Evolutionary conservation across 305 asterid species (phyloP).

Genomic region (Fraxinus latifolia): DNA sequence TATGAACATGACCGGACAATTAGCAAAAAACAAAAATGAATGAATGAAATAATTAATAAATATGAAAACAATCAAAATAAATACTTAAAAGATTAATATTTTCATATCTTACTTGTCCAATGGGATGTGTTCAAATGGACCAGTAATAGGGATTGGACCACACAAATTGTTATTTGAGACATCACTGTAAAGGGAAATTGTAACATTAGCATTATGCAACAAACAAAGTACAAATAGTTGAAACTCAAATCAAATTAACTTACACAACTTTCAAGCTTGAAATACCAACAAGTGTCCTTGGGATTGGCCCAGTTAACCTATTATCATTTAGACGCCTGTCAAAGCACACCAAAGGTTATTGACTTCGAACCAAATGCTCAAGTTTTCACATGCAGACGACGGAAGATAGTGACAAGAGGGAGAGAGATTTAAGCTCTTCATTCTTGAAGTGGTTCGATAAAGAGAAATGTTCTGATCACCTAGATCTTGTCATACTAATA

Average conservation of each 20-base stretch:
- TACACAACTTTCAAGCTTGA: slow-evolving; percentile 75
- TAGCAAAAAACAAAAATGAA: not conserved
- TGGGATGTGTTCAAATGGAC: slow-evolving; percentile 72
- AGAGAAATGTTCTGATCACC: not conserved
- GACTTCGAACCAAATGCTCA: not conserved
- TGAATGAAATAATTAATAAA: not conserved
- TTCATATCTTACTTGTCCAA: slow-evolving; percentile 52
- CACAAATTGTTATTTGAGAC: slow-evolving; percentile 69
- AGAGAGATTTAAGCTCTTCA: not conserved
- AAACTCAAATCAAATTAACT: slow-evolving; percentile 29
- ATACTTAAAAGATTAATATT: not conserved
- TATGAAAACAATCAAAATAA: not conserved
- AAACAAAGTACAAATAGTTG: not conserved
- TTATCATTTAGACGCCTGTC: slow-evolving; percentile 80
- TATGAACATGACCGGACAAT: not conserved
- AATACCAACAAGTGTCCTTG: slow-evolving; percentile 47
- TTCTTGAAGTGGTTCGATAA: not conserved
- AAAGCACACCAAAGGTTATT: slow-evolving; percentile 22
- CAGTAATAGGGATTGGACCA: slow-evolving; percentile 66
- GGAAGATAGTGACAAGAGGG: not conserved
- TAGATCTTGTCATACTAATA: not conserved
- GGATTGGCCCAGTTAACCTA: slow-evolving; percentile 58
- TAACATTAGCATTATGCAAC: not conserved
- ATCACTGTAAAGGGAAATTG: slow-evolving; percentile 46
- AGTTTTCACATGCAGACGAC: not conserved